These are phyloP conservation scores for Nicotiana tabacum DNA, from an alignment of 257 asterid species.

Conservation along the genomic window DNA sequence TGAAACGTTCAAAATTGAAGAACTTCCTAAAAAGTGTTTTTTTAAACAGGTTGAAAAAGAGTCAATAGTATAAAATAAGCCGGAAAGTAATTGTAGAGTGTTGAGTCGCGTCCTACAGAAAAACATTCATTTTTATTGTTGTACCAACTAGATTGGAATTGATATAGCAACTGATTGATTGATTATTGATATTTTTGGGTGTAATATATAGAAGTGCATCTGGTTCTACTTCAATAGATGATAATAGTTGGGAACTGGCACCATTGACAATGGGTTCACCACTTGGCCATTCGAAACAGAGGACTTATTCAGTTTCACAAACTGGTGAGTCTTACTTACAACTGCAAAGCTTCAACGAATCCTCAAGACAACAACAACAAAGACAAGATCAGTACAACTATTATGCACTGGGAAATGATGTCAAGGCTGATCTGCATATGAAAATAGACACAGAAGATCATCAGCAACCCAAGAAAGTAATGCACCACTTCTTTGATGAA, in stretches of 20 bases:
- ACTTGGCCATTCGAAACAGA: constrained; percentile 35
- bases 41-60: too few species aligned
- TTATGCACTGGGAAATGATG: constrained; percentile 5
- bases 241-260: constrained; percentile 41
- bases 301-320: constrained; percentile 20
- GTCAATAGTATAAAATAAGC: too few species aligned
- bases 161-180: not conserved
- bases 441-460: constrained; percentile 23
- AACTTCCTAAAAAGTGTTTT: too few species aligned
- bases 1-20: too few species aligned
- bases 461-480: constrained; percentile 59
- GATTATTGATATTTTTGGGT: not conserved
- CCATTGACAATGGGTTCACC: constrained; percentile 50
- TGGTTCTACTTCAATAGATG: constrained; percentile 16
- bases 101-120: not conserved
- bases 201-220: constrained; percentile 18
- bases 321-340: constrained; percentile 23
- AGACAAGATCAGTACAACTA: constrained; percentile 17
- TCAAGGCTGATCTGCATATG: not conserved
- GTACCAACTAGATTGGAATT: not conserved
- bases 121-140: not conserved
- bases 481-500: constrained; percentile 90
- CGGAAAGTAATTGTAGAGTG: not conserved
- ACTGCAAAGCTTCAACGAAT: constrained; percentile 23
- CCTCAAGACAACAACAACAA: constrained; percentile 24